Base-by-base conservation (phyloP, 352 stramenopile species). In the Thraustochytrium sp. region DNA sequence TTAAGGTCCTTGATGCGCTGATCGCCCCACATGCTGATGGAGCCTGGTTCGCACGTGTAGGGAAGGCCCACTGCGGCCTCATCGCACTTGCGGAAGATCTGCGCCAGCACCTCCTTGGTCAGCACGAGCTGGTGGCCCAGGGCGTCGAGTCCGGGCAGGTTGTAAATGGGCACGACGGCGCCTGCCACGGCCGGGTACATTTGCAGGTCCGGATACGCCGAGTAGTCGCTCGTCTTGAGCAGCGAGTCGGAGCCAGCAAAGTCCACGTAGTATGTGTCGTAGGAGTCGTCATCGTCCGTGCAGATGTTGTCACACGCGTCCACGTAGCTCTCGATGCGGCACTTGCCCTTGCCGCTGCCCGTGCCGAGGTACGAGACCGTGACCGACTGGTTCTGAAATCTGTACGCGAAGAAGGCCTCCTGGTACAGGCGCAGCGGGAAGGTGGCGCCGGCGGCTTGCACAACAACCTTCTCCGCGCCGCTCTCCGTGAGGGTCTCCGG, bases 121-220 rank as follows among this genome's bases (percentile, higher is more conserved):
- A 84, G 36, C 13, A 80, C 61, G n/a, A 84, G 53, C 23, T 54
- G 11, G 46, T 78, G 26, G 23, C 23, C 59, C 4, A 78, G 40
- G 34, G 29, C 68, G 2, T 80, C 68, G 38, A 80, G 68, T 5
- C 3, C 44, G 26, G 68, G 44, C 4, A 80, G 68, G 31, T 80
- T 80, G 49, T 80, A 80, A 31, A 84, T 31, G 44, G 64, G 61
- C 63, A 78, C 76, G 49, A 78, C 76, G n/a, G 76, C 76, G 37
- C 59, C 42, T 2, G 76, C 76, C 34, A 76, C 42, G 4, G 59
- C 48, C 5, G 76, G 76, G 64, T 84, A 84, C 76, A 78, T 80
- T 48, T 84, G 76, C 51, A 84, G 48, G 49, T 84, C 76, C 0
- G 76, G 36, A 2, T 74, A 74, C 16, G 9, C 40, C 8, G 18